Percentiles rank a stretch among this genome's conserved stretches.
Evolutionary conservation across 1,139 yeast genomes (phyloP).

Genomic region (Blastobotrys elegans): DNA sequence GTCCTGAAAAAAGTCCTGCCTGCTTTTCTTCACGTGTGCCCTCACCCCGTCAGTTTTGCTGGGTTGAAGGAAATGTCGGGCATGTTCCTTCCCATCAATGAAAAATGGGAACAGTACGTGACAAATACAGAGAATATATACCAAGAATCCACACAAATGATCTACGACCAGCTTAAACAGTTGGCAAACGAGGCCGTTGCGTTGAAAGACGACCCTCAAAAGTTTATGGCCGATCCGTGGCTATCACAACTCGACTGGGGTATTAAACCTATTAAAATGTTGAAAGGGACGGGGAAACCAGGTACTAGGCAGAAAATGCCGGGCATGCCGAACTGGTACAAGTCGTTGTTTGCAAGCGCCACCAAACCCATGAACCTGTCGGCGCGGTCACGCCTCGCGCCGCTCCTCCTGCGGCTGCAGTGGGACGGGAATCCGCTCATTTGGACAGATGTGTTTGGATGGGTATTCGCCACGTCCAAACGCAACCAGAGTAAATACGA

Average conservation of each 20-base stretch:
- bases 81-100: constrained; percentile 75
- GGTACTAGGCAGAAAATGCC: constrained; percentile 72
- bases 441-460: constrained; percentile 78
- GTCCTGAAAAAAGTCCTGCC: constrained; percentile 72
- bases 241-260: constrained; percentile 86
- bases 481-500: constrained; percentile 39
- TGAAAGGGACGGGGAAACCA: constrained; percentile 57
- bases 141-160: constrained; percentile 51
- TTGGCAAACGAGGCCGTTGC: constrained; percentile 59
- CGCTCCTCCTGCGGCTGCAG: constrained; percentile 65
- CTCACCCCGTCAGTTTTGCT: constrained; percentile 94
- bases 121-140: constrained; percentile 64
- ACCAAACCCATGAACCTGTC: constrained; percentile 50
- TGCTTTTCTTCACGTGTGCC: constrained; percentile 58
- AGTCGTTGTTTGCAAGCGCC: constrained; percentile 55
- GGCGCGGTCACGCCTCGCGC: constrained; percentile 69
- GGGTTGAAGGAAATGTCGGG: constrained; percentile 74
- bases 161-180: constrained; percentile 52
- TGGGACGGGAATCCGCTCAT: constrained; percentile 84
- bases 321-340: constrained; percentile 94
- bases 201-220: constrained; percentile 35
- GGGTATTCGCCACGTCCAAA: constrained; percentile 70
- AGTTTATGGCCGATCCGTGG: constrained; percentile 67
- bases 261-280: constrained; percentile 46
- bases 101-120: constrained; percentile 67